Percentiles rank a stretch among this genome's conserved stretches.
phyloP scores from a whole-genome alignment of 2,329 filamentous ascomycete genomes.

The Phialophora expanda region DNA sequence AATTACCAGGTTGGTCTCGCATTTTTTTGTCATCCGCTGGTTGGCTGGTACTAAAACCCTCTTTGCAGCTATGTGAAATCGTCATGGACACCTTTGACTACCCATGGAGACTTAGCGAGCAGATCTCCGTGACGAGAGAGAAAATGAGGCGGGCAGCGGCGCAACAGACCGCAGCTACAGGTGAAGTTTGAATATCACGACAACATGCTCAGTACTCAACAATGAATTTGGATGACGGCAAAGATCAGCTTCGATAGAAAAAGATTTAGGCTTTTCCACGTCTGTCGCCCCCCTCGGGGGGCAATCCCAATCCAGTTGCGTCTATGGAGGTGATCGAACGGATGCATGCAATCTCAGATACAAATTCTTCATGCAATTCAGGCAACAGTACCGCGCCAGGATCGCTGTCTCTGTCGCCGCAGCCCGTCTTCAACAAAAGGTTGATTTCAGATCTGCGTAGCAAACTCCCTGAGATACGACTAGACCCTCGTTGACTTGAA shows the following conservation, averaged over 20 bases:
- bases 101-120: conserved; percentile 31
- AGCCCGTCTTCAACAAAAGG: no score
- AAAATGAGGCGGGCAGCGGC: conserved; percentile 12
- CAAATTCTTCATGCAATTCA: no score
- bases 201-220: neutral
- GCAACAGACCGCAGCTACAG: conserved; percentile 1
- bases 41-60: conserved; percentile 12
- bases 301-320: no score
- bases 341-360: no score
- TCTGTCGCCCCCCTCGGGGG: no score
- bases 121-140: conserved; percentile 24
- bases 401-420: no score
- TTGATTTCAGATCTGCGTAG: no score
- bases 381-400: no score
- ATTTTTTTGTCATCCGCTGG: neutral
- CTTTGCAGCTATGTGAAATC: conserved; percentile 32
- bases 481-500: no score
- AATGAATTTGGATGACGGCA: neutral
- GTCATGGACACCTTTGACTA: conserved; percentile 35
- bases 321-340: no score
- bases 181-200: conserved; percentile 4
- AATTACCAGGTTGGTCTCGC: conserved; percentile 27
- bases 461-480: no score
- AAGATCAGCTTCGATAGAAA: neutral
- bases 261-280: no score